Evolutionary conservation across 768 basidiomycete species (phyloP), one percentile per base, ranked within the genome.

Genomic region (Gloeophyllum trabeum): DNA sequence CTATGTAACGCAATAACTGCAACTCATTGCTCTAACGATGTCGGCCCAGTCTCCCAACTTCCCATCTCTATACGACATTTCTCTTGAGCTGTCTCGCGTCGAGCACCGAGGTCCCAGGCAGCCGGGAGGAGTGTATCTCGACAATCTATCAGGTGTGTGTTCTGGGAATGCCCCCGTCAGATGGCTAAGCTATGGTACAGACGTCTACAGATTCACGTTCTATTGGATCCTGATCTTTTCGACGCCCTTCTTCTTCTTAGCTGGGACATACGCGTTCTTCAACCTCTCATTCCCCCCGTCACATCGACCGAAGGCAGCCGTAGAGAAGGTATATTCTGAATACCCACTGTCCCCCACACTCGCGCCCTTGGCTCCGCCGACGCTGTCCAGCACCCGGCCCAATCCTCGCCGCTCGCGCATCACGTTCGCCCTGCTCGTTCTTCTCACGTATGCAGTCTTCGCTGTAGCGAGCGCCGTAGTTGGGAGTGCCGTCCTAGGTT

Each of bases 181-280:
- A 25, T 23, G 22, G 22, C 3, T 19, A 24, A n/a, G n/a, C 25
- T 16, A 13, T 26, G 24, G 16, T 6, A 12, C 22, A 70, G 69
- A 66, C 35, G 47, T 71, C 35, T 70, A 68, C 50, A 56, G 48
- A 10, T 70, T 70, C 54, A 70, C 67, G 6, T 57, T 71, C 7
- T 70, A 68, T 48, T 70, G 69, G 69, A 66, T 65, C 1, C 43
- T 70, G n/a, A 54, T 70, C 21, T 64, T 70, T 48, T 62, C 70
- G 50, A 55, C 55, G n/a, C 69, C 70, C 0, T 52, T 63, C 32
- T 70, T 61, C 43, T 45, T 62, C 23, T 25, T 66, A 24, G 61
- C 63, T 43, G 67, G 69, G 4, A 39, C 46, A 2, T 69, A 67
- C 40, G 66, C 67, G 1, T 67, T 66, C 47, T 44, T 64, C 40